Base-by-base conservation (phyloP, 176 grass and related monocot species). In the Pharus latifolius region DNA sequence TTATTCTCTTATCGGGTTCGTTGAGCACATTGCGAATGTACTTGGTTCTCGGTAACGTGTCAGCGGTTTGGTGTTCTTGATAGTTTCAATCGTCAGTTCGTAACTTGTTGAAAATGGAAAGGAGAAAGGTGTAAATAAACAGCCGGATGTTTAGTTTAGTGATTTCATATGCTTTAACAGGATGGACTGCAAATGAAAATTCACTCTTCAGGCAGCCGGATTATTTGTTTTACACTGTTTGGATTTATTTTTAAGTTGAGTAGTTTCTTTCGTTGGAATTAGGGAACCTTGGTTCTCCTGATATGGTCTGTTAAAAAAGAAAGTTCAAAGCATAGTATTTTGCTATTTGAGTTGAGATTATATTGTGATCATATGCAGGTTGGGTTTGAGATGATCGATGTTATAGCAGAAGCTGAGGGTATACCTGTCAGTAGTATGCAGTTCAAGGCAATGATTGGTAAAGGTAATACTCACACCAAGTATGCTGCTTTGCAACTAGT, bases 381-480 rank as follows among this genome's bases (percentile, higher is more conserved):
- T 63, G 95, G 95, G 60, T 99, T 99, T 47, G 87, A 99, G 87
- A 91, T 99, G 95, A 81, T 94, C 42, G 95, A 99, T 88, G 87
- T 75, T 78, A 99, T 99, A 88, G 84, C 95, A 50, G 95, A 99
- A 80, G 81, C 87, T 59, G 90, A 94, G 65, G 87, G 90, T 69
- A 86, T 99, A 85, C 76, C 95, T 50, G n/a, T 99, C 41, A 94
- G 78, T 75, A 91, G 76, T 50, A 91, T 99, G 82, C 89, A 85
- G 37, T 91, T 77, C 62, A 91, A 90, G 84, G 86, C 95, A 59
- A 66, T 91, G 75, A 75, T 94, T 78, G 95, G 95, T 24, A 91
- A 99, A 91, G 95, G 95, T 91, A 62, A 56, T 23, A 67, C 25
- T 50, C 17, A 31, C 14, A 72, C 27, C 0, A 50, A 59, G 22